A percentile compares a stretch with the other conserved stretches of the same genome.
Conservation (phyloP, 1,284 basidiomycete species). For the Rhodotorula glutinis region DNA sequence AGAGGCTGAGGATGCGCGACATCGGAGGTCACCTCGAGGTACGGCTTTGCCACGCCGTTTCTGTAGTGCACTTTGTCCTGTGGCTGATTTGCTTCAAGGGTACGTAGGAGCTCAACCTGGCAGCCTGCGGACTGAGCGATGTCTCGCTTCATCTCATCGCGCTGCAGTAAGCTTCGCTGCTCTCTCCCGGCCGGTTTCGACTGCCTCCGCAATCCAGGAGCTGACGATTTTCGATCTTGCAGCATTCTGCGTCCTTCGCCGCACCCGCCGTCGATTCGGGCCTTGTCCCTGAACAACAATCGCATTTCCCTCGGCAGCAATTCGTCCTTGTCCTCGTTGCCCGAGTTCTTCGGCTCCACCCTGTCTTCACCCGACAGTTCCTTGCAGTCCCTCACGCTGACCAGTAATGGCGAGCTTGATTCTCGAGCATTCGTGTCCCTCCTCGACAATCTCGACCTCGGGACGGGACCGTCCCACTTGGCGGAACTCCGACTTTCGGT, state of each 20-base stretch:
- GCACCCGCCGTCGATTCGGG: conserved; percentile 27
- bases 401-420: conserved; percentile 22
- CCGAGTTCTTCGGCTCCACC: conserved; percentile 29
- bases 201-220: neutral
- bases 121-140: conserved; percentile 23
- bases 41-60: too few relatives aligned
- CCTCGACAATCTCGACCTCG: conserved; percentile 18
- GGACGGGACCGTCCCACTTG: conserved; percentile 15
- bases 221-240: neutral
- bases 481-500: conserved; percentile 33
- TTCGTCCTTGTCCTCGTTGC: conserved; percentile 14
- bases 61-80: too few relatives aligned
- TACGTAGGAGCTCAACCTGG: conserved; percentile 32
- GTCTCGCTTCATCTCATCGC: conserved; percentile 34
- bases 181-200: too few relatives aligned
- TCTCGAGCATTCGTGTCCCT: conserved; percentile 16
- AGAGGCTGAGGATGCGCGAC: conserved; percentile 24
- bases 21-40: conserved; percentile 31
- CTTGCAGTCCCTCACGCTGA: conserved; percentile 29
- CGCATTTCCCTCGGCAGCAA: conserved; percentile 16
- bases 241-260: conserved; percentile 33
- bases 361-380: conserved; percentile 29
- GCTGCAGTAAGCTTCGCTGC: conserved; percentile 22
- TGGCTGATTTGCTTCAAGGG: too few relatives aligned
- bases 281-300: conserved; percentile 33